These are phyloP conservation scores for Penicillium sclerotigenum DNA, from an alignment of 2,329 filamentous ascomycete genomes.

Conservation along the genomic window DNA sequence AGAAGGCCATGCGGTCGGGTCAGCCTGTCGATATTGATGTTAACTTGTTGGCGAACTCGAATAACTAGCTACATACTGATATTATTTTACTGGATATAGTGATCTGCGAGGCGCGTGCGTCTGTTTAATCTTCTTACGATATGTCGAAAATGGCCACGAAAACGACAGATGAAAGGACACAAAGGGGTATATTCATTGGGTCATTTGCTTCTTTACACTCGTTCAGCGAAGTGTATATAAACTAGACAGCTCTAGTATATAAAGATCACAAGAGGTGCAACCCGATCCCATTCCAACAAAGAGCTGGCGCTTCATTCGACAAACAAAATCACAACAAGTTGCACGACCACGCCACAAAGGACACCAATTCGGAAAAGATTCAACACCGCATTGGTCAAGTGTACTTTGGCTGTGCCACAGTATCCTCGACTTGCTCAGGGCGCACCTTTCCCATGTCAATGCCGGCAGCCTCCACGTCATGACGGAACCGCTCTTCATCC, in stretches of 20 bases:
- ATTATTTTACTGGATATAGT: background rate
- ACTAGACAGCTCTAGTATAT: background rate
- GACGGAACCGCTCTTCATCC: conserved; percentile 37
- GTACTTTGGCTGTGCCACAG: conserved; percentile 10
- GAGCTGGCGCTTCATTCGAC: background rate
- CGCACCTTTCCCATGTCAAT: conserved; percentile 15
- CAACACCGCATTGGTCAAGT: conserved; percentile 8
- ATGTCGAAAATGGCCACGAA: background rate
- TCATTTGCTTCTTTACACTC: conserved; percentile 1
- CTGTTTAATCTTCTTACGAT: background rate
- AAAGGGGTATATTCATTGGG: background rate
- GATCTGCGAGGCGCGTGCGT: background rate
- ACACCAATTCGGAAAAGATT: background rate
- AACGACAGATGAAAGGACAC: background rate
- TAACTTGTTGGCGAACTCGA: conserved; percentile 10
- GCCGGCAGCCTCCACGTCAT: conserved; percentile 21
- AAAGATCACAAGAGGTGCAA: background rate
- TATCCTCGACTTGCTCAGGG: conserved; percentile 19
- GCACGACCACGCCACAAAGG: background rate
- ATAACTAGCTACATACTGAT: background rate
- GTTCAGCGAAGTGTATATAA: background rate
- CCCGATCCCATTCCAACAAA: background rate
- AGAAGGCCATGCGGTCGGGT: conserved; percentile 42
- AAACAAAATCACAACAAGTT: background rate
- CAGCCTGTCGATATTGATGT: conserved; percentile 34